These are phyloP conservation scores for Phytophthora pistaciae DNA, from an alignment of 352 stramenopile species.

Conservation along the genomic window DNA sequence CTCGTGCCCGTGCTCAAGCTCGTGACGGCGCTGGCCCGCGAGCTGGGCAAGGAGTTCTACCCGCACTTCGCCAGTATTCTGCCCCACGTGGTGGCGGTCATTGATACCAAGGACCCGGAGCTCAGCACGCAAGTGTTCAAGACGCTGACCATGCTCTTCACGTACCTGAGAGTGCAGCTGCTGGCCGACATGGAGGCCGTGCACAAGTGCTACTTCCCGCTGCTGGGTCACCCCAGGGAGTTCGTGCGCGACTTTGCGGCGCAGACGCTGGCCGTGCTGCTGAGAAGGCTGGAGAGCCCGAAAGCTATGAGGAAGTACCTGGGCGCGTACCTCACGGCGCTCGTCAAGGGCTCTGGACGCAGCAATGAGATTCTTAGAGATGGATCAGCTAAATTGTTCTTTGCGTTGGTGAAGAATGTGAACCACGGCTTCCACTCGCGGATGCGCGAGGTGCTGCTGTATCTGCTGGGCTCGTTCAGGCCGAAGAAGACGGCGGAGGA, in stretches of 20 bases:
- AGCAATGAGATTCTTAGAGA: slow-evolving; percentile 80
- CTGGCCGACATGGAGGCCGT: slow-evolving; percentile 91
- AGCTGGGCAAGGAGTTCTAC: slow-evolving; percentile 90
- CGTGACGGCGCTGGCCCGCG: slow-evolving; percentile 78
- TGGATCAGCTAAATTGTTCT: slow-evolving; percentile 88
- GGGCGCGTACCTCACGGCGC: slow-evolving; percentile 74
- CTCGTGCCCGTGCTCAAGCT: slow-evolving; percentile 85
- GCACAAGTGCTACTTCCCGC: slow-evolving; percentile 91
- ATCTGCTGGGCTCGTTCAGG: slow-evolving; percentile 77
- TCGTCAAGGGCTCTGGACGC: slow-evolving; percentile 67
- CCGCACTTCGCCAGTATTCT: slow-evolving; percentile 75
- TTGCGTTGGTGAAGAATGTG: slow-evolving; percentile 86
- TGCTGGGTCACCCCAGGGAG: slow-evolving; percentile 84
- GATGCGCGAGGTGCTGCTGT: slow-evolving; percentile 81
- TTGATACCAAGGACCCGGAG: slow-evolving; percentile 91
- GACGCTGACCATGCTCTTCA: slow-evolving; percentile 92
- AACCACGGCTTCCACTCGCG: slow-evolving; percentile 88
- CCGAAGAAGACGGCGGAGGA: slow-evolving; percentile 40
- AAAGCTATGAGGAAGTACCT: slow-evolving; percentile 89
- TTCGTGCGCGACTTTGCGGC: slow-evolving; percentile 93
- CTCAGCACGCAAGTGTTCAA: slow-evolving; percentile 93
- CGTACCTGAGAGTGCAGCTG: slow-evolving; percentile 83
- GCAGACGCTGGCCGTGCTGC: slow-evolving; percentile 86
- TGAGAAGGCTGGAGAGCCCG: slow-evolving; percentile 77
- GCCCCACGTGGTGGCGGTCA: slow-evolving; percentile 75